Conservation (phyloP, 441 rosid species). For the Theobroma grandiflorum region DNA sequence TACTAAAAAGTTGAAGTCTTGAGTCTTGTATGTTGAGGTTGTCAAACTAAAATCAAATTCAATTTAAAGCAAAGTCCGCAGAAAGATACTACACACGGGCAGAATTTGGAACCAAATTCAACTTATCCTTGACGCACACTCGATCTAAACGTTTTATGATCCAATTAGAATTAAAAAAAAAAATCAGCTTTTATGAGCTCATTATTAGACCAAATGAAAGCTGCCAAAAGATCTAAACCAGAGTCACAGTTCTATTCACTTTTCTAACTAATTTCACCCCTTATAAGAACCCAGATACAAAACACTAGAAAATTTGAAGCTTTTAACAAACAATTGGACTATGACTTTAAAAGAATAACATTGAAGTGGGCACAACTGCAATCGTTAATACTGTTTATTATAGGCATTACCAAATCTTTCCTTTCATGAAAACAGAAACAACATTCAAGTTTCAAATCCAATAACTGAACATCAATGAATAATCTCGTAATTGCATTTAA, state of each 20-base stretch:
- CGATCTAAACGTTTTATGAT: background rate
- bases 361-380: background rate
- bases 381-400: background rate
- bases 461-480: background rate
- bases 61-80: background rate
- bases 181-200: background rate
- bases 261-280: conserved; percentile 6
- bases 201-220: conserved; percentile 7
- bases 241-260: background rate
- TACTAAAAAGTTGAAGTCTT: conserved; percentile 3
- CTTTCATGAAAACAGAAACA: background rate
- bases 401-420: background rate
- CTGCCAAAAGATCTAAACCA: conserved; percentile 7
- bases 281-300: background rate
- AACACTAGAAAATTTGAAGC: background rate
- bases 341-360: background rate
- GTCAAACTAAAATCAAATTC: background rate
- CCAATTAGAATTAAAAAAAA: background rate
- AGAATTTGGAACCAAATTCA: background rate
- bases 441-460: background rate
- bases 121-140: background rate
- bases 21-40: background rate
- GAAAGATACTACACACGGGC: background rate
- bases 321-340: background rate
- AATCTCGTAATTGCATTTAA: background rate